These are phyloP conservation scores for Pelargonium myrrhifolium DNA, from an alignment of 441 rosid genomes.

Conservation along the genomic window DNA sequence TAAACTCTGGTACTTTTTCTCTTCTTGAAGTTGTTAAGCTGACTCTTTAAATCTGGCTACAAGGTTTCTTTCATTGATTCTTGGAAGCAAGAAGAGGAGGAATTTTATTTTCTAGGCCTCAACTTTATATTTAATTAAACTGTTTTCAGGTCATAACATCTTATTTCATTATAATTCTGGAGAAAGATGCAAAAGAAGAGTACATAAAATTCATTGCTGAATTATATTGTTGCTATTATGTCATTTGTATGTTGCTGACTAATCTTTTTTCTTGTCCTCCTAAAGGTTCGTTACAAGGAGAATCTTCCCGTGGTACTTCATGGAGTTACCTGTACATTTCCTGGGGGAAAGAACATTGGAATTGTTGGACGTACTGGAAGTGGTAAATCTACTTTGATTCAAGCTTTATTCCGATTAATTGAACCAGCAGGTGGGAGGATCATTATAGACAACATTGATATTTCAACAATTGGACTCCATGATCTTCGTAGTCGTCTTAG, in stretches of 20 bases:
- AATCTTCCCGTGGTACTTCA: conserved; percentile 94
- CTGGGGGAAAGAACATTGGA: conserved; percentile 93
- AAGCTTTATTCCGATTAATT: conserved; percentile 90
- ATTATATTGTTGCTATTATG: neutral
- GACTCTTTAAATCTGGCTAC: neutral
- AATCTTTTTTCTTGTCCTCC: conserved; percentile 15
- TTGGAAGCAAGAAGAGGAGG: neutral
- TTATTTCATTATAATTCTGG: neutral
- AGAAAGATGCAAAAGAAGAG: neutral
- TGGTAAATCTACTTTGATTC: conserved; percentile 95
- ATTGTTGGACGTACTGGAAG: conserved; percentile 99
- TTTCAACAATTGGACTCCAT: conserved; percentile 86
- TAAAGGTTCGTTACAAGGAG: conserved; percentile 86
- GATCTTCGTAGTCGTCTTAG: conserved; percentile 92
- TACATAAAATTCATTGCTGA: neutral
- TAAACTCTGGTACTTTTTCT: neutral
- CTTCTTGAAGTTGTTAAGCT: neutral
- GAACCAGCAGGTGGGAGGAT: conserved; percentile 87
- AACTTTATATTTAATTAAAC: neutral
- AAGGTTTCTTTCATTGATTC: neutral
- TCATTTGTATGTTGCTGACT: conserved; percentile 12
- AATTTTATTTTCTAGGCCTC: neutral
- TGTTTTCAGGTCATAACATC: too few species aligned
- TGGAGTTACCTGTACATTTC: conserved; percentile 75
- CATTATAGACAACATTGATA: conserved; percentile 82